Evolutionary conservation across 768 basidiomycete species (phyloP).

Genomic region (Kwoniella europaea): DNA sequence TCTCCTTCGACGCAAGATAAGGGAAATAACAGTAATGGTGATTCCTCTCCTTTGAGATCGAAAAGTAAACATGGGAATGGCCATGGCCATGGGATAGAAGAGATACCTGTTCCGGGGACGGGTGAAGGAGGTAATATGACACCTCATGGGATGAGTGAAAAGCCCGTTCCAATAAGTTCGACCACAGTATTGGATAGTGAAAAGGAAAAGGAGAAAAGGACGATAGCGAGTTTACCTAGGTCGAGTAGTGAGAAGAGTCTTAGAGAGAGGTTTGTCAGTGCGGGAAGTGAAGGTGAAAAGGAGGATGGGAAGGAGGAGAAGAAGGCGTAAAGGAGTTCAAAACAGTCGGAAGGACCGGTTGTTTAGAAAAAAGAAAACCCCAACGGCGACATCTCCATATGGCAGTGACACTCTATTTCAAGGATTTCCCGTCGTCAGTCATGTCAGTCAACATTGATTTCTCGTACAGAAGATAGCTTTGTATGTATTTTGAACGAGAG

Average conservation of each 20-base stretch:
- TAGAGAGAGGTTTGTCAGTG: conserved; percentile 37
- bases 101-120: conserved; percentile 33
- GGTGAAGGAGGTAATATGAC: conserved; percentile 55
- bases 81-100: conserved; percentile 16
- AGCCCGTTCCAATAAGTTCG: conserved; percentile 50
- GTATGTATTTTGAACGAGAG: no score
- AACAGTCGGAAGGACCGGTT: no score
- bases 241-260: conserved; percentile 24
- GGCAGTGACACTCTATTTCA: no score
- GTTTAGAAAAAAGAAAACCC: no score
- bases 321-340: no score
- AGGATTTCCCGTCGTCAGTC: no score
- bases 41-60: conserved; percentile 7
- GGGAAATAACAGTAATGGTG: background rate
- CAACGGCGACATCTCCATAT: no score
- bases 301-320: conserved; percentile 3
- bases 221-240: conserved; percentile 39
- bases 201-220: conserved; percentile 24
- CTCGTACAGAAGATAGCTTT: no score
- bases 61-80: conserved; percentile 1
- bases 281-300: background rate
- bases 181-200: conserved; percentile 43
- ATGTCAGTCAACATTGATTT: no score
- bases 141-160: conserved; percentile 55
- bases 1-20: background rate